These are phyloP conservation scores for Xylaria sp. DNA, from an alignment of 2,329 filamentous ascomycete genomes.

Conservation along the genomic window DNA sequence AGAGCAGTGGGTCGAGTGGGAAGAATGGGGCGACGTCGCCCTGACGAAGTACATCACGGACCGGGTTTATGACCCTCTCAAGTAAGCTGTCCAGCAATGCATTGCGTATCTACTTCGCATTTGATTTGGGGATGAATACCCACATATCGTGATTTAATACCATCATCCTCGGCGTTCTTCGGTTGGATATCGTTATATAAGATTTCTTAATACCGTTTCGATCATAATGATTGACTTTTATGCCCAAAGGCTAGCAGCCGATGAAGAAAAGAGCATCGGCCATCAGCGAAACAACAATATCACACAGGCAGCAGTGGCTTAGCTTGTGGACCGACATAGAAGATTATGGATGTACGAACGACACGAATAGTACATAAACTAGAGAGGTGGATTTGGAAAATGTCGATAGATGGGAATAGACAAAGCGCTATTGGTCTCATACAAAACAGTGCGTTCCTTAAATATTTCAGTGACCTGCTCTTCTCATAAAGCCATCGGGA, in stretches of 20 bases:
- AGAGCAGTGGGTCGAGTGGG: conserved; percentile 76
- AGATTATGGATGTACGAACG: conserved; percentile 27
- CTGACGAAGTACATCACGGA: conserved; percentile 69
- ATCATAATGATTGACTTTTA: conserved; percentile 41
- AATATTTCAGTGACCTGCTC: not conserved
- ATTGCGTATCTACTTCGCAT: conserved; percentile 34
- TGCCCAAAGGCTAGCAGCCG: conserved; percentile 38
- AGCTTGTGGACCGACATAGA: conserved; percentile 28
- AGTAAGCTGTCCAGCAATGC: conserved; percentile 41
- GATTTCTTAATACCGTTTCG: conserved; percentile 33
- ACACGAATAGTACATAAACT: conserved; percentile 22
- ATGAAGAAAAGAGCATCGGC: conserved; percentile 37
- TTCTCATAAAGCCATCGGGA: not conserved
- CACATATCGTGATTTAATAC: conserved; percentile 32
- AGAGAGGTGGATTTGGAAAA: conserved; percentile 27
- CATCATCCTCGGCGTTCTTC: conserved; percentile 44
- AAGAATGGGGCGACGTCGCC: conserved; percentile 74
- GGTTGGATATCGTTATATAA: conserved; percentile 29
- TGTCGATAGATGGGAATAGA: conserved; percentile 43
- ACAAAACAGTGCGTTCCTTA: conserved; percentile 33
- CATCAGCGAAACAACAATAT: conserved; percentile 26
- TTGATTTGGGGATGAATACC: conserved; percentile 30
- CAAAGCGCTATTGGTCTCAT: conserved; percentile 24
- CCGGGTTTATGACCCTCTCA: conserved; percentile 67
- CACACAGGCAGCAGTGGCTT: conserved; percentile 19